phyloP scores from a whole-genome alignment of 495 filamentous ascomycete genomes.

The Talaromyces trachyspermus region DNA sequence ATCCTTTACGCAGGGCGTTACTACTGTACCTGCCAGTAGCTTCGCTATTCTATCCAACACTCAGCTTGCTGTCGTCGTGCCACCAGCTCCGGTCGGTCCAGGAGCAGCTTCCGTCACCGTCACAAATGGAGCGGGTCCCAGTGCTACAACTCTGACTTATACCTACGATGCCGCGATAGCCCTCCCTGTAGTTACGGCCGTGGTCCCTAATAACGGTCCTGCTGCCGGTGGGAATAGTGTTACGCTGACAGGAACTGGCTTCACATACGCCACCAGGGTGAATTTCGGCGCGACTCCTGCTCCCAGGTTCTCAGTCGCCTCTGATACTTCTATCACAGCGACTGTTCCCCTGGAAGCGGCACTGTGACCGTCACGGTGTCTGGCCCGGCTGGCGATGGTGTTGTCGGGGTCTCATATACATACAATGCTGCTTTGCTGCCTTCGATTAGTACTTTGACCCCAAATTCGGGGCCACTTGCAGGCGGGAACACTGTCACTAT shows the following conservation, averaged over 20 bases:
- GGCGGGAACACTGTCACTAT: slow-evolving; percentile 2
- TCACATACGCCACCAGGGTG: background rate
- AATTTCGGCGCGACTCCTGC: background rate
- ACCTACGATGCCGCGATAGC: background rate
- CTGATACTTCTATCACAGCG: slow-evolving; percentile 2
- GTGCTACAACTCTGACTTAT: background rate
- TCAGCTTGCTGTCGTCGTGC: background rate
- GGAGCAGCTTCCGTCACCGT: background rate
- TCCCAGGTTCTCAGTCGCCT: background rate
- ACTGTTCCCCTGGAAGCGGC: background rate
- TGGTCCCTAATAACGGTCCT: background rate
- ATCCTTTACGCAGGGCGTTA: background rate
- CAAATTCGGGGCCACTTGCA: background rate
- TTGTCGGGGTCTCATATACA: background rate
- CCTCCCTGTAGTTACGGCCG: background rate
- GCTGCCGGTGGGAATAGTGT: background rate
- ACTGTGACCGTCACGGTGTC: background rate
- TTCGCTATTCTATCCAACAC: slow-evolving; percentile 1
- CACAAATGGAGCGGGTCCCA: slow-evolving; percentile 1
- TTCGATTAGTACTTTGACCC: background rate
- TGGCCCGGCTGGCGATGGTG: background rate
- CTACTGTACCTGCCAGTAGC: background rate
- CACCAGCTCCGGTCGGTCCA: background rate
- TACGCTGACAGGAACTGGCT: background rate
- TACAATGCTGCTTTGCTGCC: background rate